Conservation (phyloP, 805 yeast genomes). For the Cephaloascus albidus region DNA sequence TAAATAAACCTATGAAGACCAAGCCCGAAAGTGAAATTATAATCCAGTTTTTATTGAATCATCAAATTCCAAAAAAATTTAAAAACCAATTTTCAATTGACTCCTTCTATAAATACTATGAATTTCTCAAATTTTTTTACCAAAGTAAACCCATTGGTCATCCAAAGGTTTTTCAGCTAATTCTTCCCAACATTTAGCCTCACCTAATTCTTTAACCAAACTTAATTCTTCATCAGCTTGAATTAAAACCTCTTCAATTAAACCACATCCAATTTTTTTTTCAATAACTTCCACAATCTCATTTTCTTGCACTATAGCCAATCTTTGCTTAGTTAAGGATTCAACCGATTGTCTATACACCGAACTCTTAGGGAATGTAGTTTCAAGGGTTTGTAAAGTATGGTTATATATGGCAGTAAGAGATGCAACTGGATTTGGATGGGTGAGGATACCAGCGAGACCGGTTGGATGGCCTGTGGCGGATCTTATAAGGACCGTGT, state of each 20-base stretch:
- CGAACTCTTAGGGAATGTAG: slow-evolving; percentile 61
- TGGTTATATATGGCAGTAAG: slow-evolving; percentile 60
- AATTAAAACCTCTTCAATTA: slow-evolving; percentile 72
- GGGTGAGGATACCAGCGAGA: slow-evolving; percentile 66
- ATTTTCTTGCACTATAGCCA: slow-evolving; percentile 52
- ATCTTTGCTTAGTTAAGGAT: slow-evolving; percentile 60
- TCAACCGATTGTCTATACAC: slow-evolving; percentile 71
- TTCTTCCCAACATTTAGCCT: slow-evolving; percentile 71
- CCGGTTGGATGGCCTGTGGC: slow-evolving; percentile 72
- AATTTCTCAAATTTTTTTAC: slow-evolving; percentile 53
- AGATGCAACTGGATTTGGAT: slow-evolving; percentile 80
- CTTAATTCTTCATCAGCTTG: slow-evolving; percentile 78
- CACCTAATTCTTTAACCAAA: slow-evolving; percentile 58
- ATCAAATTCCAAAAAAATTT: too few species aligned
- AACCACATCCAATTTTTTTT: slow-evolving; percentile 67
- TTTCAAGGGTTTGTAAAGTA: slow-evolving; percentile 49
- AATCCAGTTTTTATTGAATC: too few species aligned
- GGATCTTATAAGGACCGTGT: slow-evolving; percentile 35
- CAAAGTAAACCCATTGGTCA: slow-evolving; percentile 81
- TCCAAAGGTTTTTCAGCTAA: slow-evolving; percentile 70
- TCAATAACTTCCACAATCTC: slow-evolving; percentile 63
- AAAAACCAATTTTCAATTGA: too few species aligned
- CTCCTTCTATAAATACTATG: too few species aligned
- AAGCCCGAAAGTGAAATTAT: too few species aligned
- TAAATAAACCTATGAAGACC: too few species aligned